A percentile compares a stretch with the other conserved stretches of the same genome.
Evolutionary conservation across 1,139 yeast genomes (phyloP).

Genomic region (Yamadazyma mexicana): DNA sequence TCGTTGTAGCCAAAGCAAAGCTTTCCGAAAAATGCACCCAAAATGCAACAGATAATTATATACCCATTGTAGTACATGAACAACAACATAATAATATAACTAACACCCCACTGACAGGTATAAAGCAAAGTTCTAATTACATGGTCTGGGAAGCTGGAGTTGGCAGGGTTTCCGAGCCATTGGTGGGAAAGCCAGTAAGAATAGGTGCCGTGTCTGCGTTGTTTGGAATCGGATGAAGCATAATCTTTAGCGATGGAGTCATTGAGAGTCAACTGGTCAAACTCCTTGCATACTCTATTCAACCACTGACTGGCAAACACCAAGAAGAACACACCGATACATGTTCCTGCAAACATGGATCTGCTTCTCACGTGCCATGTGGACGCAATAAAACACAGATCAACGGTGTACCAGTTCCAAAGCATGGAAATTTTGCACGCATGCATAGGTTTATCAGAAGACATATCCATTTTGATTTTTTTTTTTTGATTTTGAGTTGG

Average conservation of each 20-base stretch:
- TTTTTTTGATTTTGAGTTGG: background rate
- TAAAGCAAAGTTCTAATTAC: slow-evolving; percentile 48
- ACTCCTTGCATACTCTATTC: slow-evolving; percentile 56
- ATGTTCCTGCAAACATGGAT: slow-evolving; percentile 70
- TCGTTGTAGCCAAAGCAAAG: slow-evolving; percentile 47
- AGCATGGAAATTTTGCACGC: slow-evolving; percentile 42
- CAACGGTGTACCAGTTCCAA: slow-evolving; percentile 52
- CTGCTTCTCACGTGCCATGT: slow-evolving; percentile 63
- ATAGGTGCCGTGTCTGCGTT: slow-evolving; percentile 18
- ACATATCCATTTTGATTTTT: slow-evolving; percentile 11
- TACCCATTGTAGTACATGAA: slow-evolving; percentile 77
- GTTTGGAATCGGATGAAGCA: no score
- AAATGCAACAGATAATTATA: slow-evolving; percentile 58
- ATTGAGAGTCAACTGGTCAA: slow-evolving; percentile 22
- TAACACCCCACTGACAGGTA: slow-evolving; percentile 60
- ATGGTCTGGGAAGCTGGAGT: slow-evolving; percentile 50
- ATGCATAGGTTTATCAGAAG: no score
- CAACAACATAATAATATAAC: slow-evolving; percentile 65
- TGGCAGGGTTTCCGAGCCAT: slow-evolving; percentile 30
- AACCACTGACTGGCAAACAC: slow-evolving; percentile 60
- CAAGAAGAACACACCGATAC: slow-evolving; percentile 62
- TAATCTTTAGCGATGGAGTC: no score
- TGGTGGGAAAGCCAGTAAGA: slow-evolving; percentile 36
- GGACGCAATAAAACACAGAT: slow-evolving; percentile 61
- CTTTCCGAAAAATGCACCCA: slow-evolving; percentile 64